These are phyloP conservation scores for Hordeum vulgare DNA, from an alignment of 176 grass and related monocot species.

Conservation along the genomic window DNA sequence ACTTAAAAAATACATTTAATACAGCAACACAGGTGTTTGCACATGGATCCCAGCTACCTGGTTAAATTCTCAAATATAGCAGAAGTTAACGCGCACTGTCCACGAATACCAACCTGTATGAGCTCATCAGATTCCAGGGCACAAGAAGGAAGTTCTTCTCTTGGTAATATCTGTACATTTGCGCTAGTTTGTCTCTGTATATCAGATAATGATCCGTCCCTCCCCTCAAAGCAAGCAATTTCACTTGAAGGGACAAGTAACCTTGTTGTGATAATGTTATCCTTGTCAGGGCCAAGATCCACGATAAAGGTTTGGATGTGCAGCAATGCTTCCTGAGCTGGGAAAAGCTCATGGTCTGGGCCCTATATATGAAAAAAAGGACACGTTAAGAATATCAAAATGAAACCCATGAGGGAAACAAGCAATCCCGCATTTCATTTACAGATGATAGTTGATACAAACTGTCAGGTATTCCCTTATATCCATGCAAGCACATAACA, in stretches of 20 bases:
- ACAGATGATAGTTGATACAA: constrained; percentile 5
- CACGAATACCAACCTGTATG: constrained; percentile 66
- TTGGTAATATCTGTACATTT: constrained; percentile 95
- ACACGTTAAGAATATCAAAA: constrained; percentile 15
- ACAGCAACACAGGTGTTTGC: neutral
- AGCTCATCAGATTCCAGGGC: constrained; percentile 90
- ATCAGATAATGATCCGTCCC: constrained; percentile 73
- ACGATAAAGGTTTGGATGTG: constrained; percentile 95
- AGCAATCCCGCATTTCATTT: constrained; percentile 3
- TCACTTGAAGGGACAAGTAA: constrained; percentile 84
- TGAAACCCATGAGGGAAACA: neutral
- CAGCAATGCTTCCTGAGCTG: constrained; percentile 87
- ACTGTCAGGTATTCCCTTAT: neutral
- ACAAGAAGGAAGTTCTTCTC: constrained; percentile 72
- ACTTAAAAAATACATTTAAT: neutral
- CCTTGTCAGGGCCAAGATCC: constrained; percentile 93
- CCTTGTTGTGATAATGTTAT: constrained; percentile 93
- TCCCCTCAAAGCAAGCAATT: constrained; percentile 79
- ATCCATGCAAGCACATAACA: neutral
- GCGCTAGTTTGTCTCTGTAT: constrained; percentile 78
- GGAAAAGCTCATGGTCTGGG: constrained; percentile 88
- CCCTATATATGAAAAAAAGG: constrained; percentile 44
- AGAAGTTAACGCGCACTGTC: constrained; percentile 1
- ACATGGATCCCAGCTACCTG: neutral
- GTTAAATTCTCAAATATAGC: constrained; percentile 8